Conservation (phyloP, 371 early-diverging fungal genomes). For the Mucor mucedo region DNA sequence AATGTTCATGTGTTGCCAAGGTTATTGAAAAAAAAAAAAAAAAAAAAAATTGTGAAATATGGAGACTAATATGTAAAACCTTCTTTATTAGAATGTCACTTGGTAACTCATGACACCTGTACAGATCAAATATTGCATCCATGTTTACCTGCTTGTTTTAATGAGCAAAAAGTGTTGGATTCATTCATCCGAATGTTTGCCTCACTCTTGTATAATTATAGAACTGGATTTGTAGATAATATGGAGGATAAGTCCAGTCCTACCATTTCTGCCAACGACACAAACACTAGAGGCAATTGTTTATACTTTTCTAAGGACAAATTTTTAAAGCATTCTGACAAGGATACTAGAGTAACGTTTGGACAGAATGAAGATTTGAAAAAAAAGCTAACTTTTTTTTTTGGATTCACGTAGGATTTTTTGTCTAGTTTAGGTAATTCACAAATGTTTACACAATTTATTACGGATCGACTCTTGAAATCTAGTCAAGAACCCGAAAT, state of each 20-base stretch:
- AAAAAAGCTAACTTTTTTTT: conserved; percentile 4
- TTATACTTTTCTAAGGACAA: conserved; percentile 60
- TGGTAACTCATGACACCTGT: conserved; percentile 63
- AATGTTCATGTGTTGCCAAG: conserved; percentile 52
- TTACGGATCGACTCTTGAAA: conserved; percentile 72
- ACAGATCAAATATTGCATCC: conserved; percentile 59
- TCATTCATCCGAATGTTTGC: conserved; percentile 81
- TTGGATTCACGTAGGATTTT: conserved; percentile 46
- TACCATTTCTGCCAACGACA: conserved; percentile 17
- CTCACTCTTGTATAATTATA: conserved; percentile 75
- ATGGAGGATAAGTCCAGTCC: conserved; percentile 25
- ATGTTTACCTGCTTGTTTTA: conserved; percentile 68
- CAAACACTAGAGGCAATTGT: conserved; percentile 20
- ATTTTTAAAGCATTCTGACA: conserved; percentile 70
- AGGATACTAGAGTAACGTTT: conserved; percentile 64
- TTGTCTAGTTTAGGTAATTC: conserved; percentile 69
- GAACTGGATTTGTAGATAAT: conserved; percentile 56
- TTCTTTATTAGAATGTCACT: conserved; percentile 49
- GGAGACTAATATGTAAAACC: not conserved
- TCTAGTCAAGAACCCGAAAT: conserved; percentile 74
- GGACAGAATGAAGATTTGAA: too few species aligned
- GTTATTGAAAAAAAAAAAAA: conserved; percentile 14
- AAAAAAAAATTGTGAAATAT: not conserved
- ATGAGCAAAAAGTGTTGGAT: conserved; percentile 71
- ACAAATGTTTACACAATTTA: conserved; percentile 85